A percentile compares a stretch with the other conserved stretches of the same genome.
These are phyloP conservation scores for Ceratocystis cacaofunesta DNA, from an alignment of 2,329 filamentous ascomycete genomes.

Conservation along the genomic window DNA sequence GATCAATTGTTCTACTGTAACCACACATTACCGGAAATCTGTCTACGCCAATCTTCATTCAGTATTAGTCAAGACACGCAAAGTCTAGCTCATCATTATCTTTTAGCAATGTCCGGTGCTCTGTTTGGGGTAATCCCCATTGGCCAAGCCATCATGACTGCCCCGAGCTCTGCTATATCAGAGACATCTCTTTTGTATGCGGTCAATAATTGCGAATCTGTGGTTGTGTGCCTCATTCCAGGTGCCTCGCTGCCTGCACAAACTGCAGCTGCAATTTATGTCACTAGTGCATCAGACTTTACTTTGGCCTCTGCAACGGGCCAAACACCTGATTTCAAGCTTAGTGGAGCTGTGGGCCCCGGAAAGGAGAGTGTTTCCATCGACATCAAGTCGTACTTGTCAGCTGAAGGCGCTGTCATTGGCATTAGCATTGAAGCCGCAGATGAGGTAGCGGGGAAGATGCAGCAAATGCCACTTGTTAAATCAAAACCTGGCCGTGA, in stretches of 20 bases:
- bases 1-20: background rate
- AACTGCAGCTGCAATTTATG: conserved; percentile 80
- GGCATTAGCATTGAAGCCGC: conserved; percentile 72
- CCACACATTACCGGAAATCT: background rate
- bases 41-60: background rate
- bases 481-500: conserved; percentile 22
- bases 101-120: conserved; percentile 27
- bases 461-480: conserved; percentile 42
- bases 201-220: conserved; percentile 44
- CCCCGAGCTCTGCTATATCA: conserved; percentile 38
- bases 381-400: conserved; percentile 38
- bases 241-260: conserved; percentile 55
- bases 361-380: conserved; percentile 90
- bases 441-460: conserved; percentile 52
- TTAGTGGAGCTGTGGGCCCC: conserved; percentile 77
- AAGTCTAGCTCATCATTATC: background rate
- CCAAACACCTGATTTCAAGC: conserved; percentile 49
- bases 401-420: conserved; percentile 45
- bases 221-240: conserved; percentile 81
- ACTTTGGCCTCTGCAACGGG: conserved; percentile 28
- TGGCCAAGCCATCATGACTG: conserved; percentile 41
- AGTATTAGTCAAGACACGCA: background rate
- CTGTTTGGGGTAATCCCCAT: conserved; percentile 47
- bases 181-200: conserved; percentile 42
- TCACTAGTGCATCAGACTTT: conserved; percentile 40